Percentiles rank a stretch among this genome's conserved stretches.
These are phyloP conservation scores for Asterophora lycoperdoides DNA, from an alignment of 768 basidiomycete species.

Conservation along the genomic window DNA sequence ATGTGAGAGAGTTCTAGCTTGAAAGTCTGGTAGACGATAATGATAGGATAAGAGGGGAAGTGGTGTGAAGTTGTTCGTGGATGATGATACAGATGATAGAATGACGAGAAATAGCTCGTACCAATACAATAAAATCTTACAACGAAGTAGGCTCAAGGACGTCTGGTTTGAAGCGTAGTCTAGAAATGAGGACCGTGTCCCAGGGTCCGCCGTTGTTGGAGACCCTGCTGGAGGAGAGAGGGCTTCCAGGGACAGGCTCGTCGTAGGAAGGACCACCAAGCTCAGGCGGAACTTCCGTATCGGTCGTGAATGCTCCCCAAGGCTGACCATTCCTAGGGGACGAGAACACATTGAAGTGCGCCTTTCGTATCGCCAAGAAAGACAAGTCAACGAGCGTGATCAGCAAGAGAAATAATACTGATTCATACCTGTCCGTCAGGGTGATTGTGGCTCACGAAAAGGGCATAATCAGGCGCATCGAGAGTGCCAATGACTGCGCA, in stretches of 20 bases:
- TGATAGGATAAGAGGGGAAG: neutral
- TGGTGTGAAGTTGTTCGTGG: neutral
- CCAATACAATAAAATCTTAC: slow-evolving; percentile 2
- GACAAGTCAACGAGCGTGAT: neutral
- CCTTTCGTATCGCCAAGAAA: slow-evolving; percentile 27
- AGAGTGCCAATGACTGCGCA: slow-evolving; percentile 61
- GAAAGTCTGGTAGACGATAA: neutral
- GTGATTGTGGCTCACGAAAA: slow-evolving; percentile 73
- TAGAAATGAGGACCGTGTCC: slow-evolving; percentile 61
- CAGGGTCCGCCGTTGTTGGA: slow-evolving; percentile 41
- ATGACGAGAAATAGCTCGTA: neutral
- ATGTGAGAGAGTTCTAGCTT: neutral
- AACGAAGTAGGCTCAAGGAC: slow-evolving; percentile 49
- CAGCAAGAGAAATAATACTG: neutral
- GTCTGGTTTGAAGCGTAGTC: slow-evolving; percentile 65
- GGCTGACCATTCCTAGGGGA: slow-evolving; percentile 47
- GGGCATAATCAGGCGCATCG: slow-evolving; percentile 64
- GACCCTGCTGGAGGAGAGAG: slow-evolving; percentile 48
- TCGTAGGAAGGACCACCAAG: slow-evolving; percentile 45
- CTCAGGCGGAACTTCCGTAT: slow-evolving; percentile 40
- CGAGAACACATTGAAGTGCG: slow-evolving; percentile 68
- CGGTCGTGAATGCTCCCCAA: slow-evolving; percentile 73
- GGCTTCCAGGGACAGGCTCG: slow-evolving; percentile 31
- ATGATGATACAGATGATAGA: neutral
- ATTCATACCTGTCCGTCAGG: slow-evolving; percentile 48